These are phyloP conservation scores for Proliferodiscus dingleyae DNA, from an alignment of 2,329 filamentous ascomycete species.

Conservation along the genomic window DNA sequence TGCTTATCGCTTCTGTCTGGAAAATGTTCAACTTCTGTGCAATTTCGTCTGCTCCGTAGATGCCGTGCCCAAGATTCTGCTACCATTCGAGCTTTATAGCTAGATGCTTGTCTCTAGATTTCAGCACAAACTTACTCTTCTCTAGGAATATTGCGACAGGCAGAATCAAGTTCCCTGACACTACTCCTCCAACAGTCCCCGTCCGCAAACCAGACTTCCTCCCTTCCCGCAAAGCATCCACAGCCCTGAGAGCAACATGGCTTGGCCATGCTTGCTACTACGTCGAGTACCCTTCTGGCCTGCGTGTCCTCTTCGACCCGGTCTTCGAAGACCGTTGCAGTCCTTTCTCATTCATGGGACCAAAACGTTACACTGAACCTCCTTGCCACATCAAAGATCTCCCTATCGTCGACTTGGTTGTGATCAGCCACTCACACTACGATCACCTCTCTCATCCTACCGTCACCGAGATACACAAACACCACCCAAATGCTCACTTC, in stretches of 20 bases:
- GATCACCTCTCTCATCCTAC: slow-evolving; percentile 80
- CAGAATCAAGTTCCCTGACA: slow-evolving; percentile 43
- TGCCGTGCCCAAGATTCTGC: too few relatives aligned
- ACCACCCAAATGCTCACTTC: slow-evolving; percentile 76
- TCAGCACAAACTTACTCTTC: not conserved
- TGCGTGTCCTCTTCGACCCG: slow-evolving; percentile 70
- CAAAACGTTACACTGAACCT: slow-evolving; percentile 69
- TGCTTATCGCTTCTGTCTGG: not conserved
- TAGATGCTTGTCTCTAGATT: not conserved
- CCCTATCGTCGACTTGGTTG: slow-evolving; percentile 55
- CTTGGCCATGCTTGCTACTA: slow-evolving; percentile 4
- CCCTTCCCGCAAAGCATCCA: slow-evolving; percentile 42
- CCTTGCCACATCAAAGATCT: slow-evolving; percentile 74
- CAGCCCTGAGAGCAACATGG: slow-evolving; percentile 75
- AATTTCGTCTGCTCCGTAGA: too few relatives aligned
- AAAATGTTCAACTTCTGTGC: not conserved
- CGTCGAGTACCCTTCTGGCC: slow-evolving; percentile 8
- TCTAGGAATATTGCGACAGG: slow-evolving; percentile 22
- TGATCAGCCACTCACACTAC: slow-evolving; percentile 62
- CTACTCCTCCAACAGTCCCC: slow-evolving; percentile 55
- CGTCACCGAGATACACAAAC: slow-evolving; percentile 62
- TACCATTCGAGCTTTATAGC: too few relatives aligned
- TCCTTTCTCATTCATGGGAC: slow-evolving; percentile 62
- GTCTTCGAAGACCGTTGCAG: slow-evolving; percentile 84
- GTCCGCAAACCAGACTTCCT: slow-evolving; percentile 57